Base-by-base conservation (phyloP, 2,329 filamentous ascomycete species). In the Epichloe coenophiala region DNA sequence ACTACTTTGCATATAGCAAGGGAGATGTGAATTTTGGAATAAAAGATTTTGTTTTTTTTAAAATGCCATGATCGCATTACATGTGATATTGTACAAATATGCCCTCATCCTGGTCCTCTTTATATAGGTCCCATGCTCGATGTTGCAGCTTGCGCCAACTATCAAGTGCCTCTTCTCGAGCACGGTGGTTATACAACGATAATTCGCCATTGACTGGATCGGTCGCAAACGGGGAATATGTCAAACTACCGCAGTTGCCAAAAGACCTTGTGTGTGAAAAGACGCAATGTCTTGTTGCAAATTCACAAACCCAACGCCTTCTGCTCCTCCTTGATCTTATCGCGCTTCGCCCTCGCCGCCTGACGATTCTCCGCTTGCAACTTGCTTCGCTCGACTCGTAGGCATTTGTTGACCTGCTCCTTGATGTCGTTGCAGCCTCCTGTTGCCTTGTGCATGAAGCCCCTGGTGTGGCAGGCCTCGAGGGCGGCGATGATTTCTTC, bases 391-490 rank as follows among this genome's bases (percentile, higher is more conserved):
- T 95, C 88, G 38, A 77, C 81, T 56, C 86, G 81, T 48, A 98
- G 76, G 64, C 93, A 98, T 62, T 80, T 77, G 69, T 87, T 93
- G 59, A 98, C 86, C 52, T 88, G 74, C 41, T 80, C 75, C 68
- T 98, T 98, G 55, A 85, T 78, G 40, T 83, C 78, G 67, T 88
- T 97, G 78, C 93, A 98, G 74, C 86, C 88, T 51, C 93, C 93
- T 54, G 88, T 72, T 2, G 87, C 83, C 69, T 95, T 96, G 80
- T 86, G 90, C 52, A 98, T 70, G 70, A 98, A 98, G 50, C 93
- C 93, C 53, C 78, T 79, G 35, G 86, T 86, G 65, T 98, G 93
- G 72, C 93, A 98, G 73, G 96, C 88, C 63, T 97, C 93, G 58
- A 98, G 87, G 45, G 87, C 86, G 47, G 76, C 83, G 81, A 97